Evolutionary conservation across 192 early-diverging fungal genomes (phyloP).

Genomic region (Mortierella claussenii): DNA sequence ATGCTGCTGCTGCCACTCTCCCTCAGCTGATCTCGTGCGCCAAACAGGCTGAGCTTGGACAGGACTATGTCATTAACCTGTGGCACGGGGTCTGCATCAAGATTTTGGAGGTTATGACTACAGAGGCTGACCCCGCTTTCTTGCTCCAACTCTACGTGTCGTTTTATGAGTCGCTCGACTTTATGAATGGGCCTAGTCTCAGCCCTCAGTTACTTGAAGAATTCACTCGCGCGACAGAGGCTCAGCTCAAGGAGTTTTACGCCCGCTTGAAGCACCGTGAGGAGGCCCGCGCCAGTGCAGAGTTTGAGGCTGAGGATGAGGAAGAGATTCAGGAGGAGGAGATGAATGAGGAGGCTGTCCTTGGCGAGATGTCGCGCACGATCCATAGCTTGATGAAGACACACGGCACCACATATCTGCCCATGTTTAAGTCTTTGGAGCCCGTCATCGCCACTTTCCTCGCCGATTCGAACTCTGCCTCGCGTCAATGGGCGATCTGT

Average conservation of each 20-base stretch:
- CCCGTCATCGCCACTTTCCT: constrained; percentile 76
- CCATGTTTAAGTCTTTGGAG: constrained; percentile 84
- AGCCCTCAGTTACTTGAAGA: constrained; percentile 69
- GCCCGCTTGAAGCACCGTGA: constrained; percentile 79
- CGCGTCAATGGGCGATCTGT: constrained; percentile 94
- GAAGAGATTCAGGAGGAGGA: constrained; percentile 88
- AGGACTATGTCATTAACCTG: constrained; percentile 66
- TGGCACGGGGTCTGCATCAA: constrained; percentile 83
- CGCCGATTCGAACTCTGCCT: constrained; percentile 68
- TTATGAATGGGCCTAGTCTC: constrained; percentile 69
- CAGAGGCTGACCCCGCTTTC: constrained; percentile 86
- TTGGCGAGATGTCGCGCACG: constrained; percentile 85
- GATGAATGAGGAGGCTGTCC: constrained; percentile 78
- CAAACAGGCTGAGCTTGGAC: constrained; percentile 60
- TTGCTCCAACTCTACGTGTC: constrained; percentile 81
- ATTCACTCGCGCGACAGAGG: constrained; percentile 75
- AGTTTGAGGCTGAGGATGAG: constrained; percentile 95
- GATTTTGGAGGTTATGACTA: constrained; percentile 80
- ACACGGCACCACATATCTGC: constrained; percentile 77
- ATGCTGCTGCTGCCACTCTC: constrained; percentile 86
- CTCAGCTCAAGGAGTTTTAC: constrained; percentile 83
- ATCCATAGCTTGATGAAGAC: constrained; percentile 85
- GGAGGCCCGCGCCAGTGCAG: constrained; percentile 75
- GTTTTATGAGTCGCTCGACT: constrained; percentile 78
- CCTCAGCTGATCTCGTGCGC: constrained; percentile 80